Evolutionary conservation across 306 rosid genomes (phyloP).

Genomic region (Pueraria montana): DNA sequence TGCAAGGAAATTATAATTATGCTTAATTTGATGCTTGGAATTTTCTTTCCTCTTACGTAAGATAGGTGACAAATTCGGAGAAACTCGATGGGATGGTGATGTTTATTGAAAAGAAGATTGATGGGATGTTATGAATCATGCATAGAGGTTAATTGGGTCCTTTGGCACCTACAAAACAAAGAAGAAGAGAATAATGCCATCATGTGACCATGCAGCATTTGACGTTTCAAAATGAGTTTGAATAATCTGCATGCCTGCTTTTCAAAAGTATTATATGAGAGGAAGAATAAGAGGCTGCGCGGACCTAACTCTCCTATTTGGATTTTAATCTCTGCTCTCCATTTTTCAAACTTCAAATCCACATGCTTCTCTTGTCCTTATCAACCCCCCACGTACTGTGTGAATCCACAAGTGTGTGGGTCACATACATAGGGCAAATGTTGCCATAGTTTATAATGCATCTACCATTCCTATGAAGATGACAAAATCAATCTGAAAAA

Average conservation of each 20-base stretch:
- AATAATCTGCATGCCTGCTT: conserved; percentile 39
- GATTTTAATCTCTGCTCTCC: neutral
- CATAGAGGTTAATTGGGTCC: conserved; percentile 1
- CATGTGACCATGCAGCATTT: conserved; percentile 44
- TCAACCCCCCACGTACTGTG: conserved; percentile 4
- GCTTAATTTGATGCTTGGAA: neutral
- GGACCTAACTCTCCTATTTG: conserved; percentile 45
- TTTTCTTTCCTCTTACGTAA: conserved; percentile 45
- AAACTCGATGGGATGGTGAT: conserved; percentile 20
- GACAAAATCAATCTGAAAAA: neutral
- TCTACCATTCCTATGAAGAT: neutral
- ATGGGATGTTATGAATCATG: conserved; percentile 34
- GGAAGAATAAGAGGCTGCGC: conserved; percentile 59
- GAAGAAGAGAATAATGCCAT: neutral
- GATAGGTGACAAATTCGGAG: conserved; percentile 41
- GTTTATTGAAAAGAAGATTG: conserved; percentile 29
- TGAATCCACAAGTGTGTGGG: neutral
- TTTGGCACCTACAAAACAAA: conserved; percentile 8
- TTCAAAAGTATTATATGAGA: conserved; percentile 27
- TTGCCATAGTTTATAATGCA: neutral
- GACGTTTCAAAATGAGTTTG: conserved; percentile 60
- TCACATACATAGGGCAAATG: neutral
- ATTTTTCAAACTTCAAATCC: conserved; percentile 65
- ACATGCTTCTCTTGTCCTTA: conserved; percentile 53
- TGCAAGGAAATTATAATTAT: conserved; percentile 22